Evolutionary conservation across 2,329 filamentous ascomycete genomes (phyloP), one percentile per base, ranked within the genome.

Genomic region (Onygenales sp.): DNA sequence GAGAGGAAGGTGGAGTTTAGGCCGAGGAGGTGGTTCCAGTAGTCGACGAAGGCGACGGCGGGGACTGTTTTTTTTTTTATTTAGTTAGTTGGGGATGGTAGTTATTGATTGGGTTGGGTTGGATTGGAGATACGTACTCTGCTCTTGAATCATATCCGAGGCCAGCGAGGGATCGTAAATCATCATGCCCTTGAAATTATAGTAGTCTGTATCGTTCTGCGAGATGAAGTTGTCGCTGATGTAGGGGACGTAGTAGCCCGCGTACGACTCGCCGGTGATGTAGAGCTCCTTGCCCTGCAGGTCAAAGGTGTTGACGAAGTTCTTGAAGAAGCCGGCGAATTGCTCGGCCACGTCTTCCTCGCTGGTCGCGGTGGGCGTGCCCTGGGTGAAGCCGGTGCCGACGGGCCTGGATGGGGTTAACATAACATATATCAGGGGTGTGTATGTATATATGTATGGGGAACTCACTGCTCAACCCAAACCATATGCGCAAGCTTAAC

Each of bases 291-390:
- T 81, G 10, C 78, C 78, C 14, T 86, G 76, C 61, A 89, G 74
- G n/a, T 70, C 74, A 59, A 90, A 90, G 0, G 82, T 83, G 36
- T 87, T 75, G 54, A 89, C 71, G 60, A 89, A 90, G 70, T 89
- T 89, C 71, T 85, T 84, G 77, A 83, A 90, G 71, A 89, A 93
- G 49, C 85, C 85, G 11, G 86, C 74, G 65, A 92, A 89, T 59
- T 91, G 80, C n/a, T 72, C 68, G 0, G 85, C 85, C 1, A 86
- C 76, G 58, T 89, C 85, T 35, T 81, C 78, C 59, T 89, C 83
- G 60, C 78, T 80, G 3, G 74, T 81, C 8, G 85, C 85, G 0
- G 78, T 86, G 3, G 82, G 75, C 0, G 70, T 79, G 10, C 86
- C 86, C 36, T 80, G 77, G 0, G 82, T 80, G 66, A 87, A 91